Evolutionary conservation across 495 filamentous ascomycete genomes (phyloP), one percentile per base, ranked within the genome.

Genomic region (Penicillium malachiteum): DNA sequence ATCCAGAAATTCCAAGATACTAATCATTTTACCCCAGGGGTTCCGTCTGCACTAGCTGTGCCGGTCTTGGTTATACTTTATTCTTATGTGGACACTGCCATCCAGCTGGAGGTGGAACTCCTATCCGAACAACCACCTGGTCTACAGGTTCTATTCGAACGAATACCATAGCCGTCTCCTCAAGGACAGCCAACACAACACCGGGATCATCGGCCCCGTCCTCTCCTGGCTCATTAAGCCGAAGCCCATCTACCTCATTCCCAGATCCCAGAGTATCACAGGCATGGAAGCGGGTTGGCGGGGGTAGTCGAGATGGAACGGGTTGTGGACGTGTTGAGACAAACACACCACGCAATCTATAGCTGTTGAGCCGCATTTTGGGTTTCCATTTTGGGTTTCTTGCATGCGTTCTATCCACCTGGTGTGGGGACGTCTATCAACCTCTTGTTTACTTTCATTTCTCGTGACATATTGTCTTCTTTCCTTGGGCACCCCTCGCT

Each of bases 51-150:
- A 60, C 41, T 16, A 65, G 50, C 56, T 76, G 73, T 44, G 61
- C 62, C 9, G 73, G 73, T 26, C 63, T 64, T 3, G 73, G 73
- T 31, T 73, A 74, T 52, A 72, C 63, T 42, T 66, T 73, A n/a
- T 73, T 62, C 45, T 50, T 67, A 37, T 76, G 73, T 44, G 44
- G 54, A 18, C 73, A 69, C 48, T 76, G 73, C 54, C 66, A 74
- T 39, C 68, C 71, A n/a, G 52, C 63, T 10, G 62, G 59, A 8
- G 65, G 58, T 12, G 59, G 58, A 8, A 47, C 63, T 16, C 46
- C 59, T 9, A 26, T 42, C 26, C 39, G 49, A 34, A 53, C 41
- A n/a, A 48, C 39, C 37, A 50, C 45, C 37, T 26, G 21, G 21
- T 13, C 33, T 6, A 53, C 40, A 11, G 45, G 61, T n/a, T 49